Evolutionary conservation across 129 eudicot genomes (phyloP).

Genomic region (Lactuca saligna): DNA sequence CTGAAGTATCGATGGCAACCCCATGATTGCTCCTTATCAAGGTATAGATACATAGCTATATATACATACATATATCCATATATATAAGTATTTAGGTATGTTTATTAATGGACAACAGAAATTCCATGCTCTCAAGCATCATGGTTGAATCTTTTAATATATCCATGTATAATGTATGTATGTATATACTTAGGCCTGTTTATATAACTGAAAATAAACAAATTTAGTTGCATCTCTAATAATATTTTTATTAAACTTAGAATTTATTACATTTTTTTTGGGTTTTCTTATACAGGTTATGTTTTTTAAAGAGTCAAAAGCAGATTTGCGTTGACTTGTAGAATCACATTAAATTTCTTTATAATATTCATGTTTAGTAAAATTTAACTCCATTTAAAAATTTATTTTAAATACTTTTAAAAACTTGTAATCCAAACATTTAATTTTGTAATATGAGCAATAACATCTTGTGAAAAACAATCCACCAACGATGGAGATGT

Average conservation of each 20-base stretch:
- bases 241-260: background rate
- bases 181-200: background rate
- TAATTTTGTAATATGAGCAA: too few relatives aligned
- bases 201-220: background rate
- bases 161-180: too few relatives aligned
- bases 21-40: constrained; percentile 55
- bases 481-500: too few relatives aligned
- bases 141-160: background rate
- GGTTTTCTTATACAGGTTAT: too few relatives aligned
- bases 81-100: background rate
- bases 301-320: background rate
- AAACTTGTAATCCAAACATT: too few relatives aligned
- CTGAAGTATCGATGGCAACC: constrained; percentile 85
- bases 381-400: background rate
- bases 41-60: constrained; percentile 23
- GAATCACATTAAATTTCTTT: background rate
- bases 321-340: background rate
- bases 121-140: background rate
- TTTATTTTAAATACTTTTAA: too few relatives aligned
- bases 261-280: background rate
- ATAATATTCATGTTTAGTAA: background rate
- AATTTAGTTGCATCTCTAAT: background rate
- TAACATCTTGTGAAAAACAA: too few relatives aligned
- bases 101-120: background rate
- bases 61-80: background rate